phyloP scores from a whole-genome alignment of 306 rosid species.

The Fragaria ananassa region DNA sequence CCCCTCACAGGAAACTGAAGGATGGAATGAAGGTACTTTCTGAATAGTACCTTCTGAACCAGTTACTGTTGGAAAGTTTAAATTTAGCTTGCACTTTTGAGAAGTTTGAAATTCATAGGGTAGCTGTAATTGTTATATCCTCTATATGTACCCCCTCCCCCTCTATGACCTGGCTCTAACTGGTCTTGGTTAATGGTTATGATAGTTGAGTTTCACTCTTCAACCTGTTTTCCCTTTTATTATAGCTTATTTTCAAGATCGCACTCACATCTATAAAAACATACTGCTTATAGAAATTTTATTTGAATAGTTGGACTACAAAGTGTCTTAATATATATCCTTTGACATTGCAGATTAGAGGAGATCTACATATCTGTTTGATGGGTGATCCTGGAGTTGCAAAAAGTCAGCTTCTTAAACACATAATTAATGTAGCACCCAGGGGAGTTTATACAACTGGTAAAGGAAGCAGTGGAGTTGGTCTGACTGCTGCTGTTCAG shows the following conservation, averaged over 20 bases:
- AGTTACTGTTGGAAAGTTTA: conserved; percentile 1
- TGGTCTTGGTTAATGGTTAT: background rate
- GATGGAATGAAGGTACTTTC: conserved; percentile 90
- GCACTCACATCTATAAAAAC: background rate
- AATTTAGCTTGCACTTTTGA: conserved; percentile 4
- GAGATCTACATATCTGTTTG: conserved; percentile 91
- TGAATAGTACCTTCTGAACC: background rate
- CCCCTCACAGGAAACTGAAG: conserved; percentile 82
- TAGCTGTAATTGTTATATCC: too few relatives aligned
- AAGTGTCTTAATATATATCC: background rate
- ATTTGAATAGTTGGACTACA: background rate
- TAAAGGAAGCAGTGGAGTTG: conserved; percentile 99
- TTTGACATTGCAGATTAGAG: conserved; percentile 69
- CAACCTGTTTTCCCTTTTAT: background rate
- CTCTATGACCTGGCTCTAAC: background rate
- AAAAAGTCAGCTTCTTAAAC: conserved; percentile 98
- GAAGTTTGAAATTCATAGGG: background rate
- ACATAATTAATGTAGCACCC: conserved; percentile 92
- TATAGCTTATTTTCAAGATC: background rate
- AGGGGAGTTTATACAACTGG: conserved; percentile 98
- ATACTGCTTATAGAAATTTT: background rate
- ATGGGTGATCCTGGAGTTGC: conserved; percentile 99
- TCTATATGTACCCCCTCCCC: background rate
- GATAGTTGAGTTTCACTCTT: background rate
- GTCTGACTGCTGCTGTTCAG: conserved; percentile 99